Base-by-base conservation (phyloP, 169 alveolate genomes). In the Plasmodium coatneyi region DNA sequence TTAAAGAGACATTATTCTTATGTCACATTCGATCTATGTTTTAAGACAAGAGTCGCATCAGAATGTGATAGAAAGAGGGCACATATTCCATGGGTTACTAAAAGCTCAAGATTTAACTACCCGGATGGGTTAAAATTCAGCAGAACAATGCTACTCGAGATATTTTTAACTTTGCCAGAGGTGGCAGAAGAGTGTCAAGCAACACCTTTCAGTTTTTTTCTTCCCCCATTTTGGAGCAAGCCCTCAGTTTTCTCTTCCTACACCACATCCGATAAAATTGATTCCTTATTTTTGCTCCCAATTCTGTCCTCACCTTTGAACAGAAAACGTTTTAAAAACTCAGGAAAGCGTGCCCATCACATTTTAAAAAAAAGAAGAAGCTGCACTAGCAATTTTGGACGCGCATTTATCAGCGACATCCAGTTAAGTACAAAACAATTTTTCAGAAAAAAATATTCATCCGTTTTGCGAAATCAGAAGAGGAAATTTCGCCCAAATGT, bases 331-430 rank as follows among this genome's bases (percentile, higher is more conserved):
- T 80, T 80, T 41, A n/a, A 39, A 7, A 80, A 34, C 22, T 39
- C 72, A 80, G 28, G 66, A 39, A 80, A 34, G 25, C 56, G 14
- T 43, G 39, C 84, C 7, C 56, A n/a, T 34, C 66, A 25, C 7
- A 80, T 80, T 80, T 41, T 41, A 46, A 80, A 80, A 80, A 80
- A 14, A 80, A 80, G 84, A 28, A 80, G 72, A 39, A 80, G 25
- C 9, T 39, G n/a, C 56, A 22, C 66, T 5, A 41, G 19, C 16
- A 80, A 22, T 80, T 80, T 80, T 80, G 56, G 66, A 43, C 66
- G 52, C 22, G 52, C 56, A 7, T 80, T 46, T 34, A 19, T 39
- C 56, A 46, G 56, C n/a, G 19, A 14, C 30, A 46, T 43, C 56
- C 25, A 46, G 71, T 39, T 80, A 80, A 19, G 28, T 34, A 6